phyloP scores from a whole-genome alignment of 305 asterid species.

The Solanum aculeatissimum region DNA sequence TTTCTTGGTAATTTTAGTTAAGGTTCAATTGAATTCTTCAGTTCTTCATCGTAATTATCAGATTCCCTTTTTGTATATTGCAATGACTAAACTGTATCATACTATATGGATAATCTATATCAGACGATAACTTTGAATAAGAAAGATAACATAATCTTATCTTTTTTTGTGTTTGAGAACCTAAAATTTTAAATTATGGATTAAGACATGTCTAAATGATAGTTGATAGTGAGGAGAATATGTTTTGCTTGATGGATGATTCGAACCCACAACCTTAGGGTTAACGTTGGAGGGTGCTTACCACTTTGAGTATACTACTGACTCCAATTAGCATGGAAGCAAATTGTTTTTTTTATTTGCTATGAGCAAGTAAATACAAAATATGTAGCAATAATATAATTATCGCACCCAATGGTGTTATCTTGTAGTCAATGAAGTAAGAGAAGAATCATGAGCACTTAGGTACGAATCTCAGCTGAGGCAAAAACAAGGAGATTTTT shows the following conservation, averaged over 20 bases:
- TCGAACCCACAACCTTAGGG: neutral
- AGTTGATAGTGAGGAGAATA: neutral
- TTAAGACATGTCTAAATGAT: neutral
- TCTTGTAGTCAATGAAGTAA: neutral
- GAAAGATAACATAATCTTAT: neutral
- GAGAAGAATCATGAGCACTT: neutral
- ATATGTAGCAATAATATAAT: neutral
- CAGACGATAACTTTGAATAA: neutral
- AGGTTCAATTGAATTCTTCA: neutral
- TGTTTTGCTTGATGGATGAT: neutral
- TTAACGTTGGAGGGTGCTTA: neutral
- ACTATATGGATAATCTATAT: neutral
- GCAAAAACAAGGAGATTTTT: neutral
- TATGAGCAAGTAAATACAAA: neutral
- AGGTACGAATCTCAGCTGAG: neutral
- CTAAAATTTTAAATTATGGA: neutral
- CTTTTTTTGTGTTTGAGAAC: neutral
- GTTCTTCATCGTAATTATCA: neutral
- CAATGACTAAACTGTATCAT: neutral
- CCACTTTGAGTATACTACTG: neutral
- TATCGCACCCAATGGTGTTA: neutral
- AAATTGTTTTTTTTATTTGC: neutral
- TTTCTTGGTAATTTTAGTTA: neutral
- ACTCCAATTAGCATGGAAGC: neutral
- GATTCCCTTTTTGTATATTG: neutral